Percentiles rank a stretch among this genome's conserved stretches.
Evolutionary conservation across 192 early-diverging fungal genomes (phyloP).

Genomic region (Rhizophagus sp.): DNA sequence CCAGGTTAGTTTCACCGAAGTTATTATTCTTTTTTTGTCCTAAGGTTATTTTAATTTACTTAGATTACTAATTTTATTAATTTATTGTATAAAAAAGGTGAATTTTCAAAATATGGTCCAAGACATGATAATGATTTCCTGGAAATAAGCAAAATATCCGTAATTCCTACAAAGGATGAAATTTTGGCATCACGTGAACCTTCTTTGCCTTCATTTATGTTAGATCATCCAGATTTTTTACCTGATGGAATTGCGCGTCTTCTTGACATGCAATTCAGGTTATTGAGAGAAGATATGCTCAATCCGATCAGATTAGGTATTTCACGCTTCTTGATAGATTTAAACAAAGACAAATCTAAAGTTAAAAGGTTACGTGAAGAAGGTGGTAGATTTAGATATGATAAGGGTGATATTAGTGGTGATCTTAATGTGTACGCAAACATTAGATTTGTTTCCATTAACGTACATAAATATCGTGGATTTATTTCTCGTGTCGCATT

Average conservation of each 20-base stretch:
- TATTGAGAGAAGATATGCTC: slow-evolving; percentile 61
- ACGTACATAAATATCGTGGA: slow-evolving; percentile 20
- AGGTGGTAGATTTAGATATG: slow-evolving; percentile 31
- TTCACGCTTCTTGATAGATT: slow-evolving; percentile 35
- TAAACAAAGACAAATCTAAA: slow-evolving; percentile 18
- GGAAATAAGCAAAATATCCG: slow-evolving; percentile 45
- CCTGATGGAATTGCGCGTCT: slow-evolving; percentile 47
- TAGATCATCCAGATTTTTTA: slow-evolving; percentile 47
- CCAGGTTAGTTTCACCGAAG: background rate
- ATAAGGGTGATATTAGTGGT: slow-evolving; percentile 27
- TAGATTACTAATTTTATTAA: background rate
- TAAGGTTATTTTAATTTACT: slow-evolving; percentile 35
- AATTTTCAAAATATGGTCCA: slow-evolving; percentile 37
- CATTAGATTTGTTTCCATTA: slow-evolving; percentile 38
- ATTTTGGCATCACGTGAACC: slow-evolving; percentile 41
- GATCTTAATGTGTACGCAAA: slow-evolving; percentile 45
- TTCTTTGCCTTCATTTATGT: slow-evolving; percentile 46
- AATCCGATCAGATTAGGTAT: slow-evolving; percentile 46
- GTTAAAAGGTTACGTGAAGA: slow-evolving; percentile 27
- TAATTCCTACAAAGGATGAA: slow-evolving; percentile 59
- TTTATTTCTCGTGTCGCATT: slow-evolving; percentile 37
- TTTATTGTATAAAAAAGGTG: slow-evolving; percentile 23
- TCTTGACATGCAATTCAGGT: slow-evolving; percentile 59
- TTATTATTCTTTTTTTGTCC: background rate
- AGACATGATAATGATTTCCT: slow-evolving; percentile 58